These are phyloP conservation scores for Agastache rugosa DNA, from an alignment of 257 asterid species.

Conservation along the genomic window DNA sequence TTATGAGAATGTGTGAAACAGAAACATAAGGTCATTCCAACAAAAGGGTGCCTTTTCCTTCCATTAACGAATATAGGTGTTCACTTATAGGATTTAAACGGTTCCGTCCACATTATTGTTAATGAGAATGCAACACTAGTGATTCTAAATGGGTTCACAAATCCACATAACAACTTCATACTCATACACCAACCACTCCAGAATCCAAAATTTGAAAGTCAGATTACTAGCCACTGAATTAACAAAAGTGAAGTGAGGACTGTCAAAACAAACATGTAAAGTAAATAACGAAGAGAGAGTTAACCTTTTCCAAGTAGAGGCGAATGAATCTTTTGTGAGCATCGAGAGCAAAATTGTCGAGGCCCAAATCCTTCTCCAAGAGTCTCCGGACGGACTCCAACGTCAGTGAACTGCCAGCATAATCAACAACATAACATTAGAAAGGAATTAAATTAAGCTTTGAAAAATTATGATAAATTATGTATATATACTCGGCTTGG, in stretches of 20 bases:
- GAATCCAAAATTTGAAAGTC: conserved; percentile 7
- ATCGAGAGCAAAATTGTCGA: conserved; percentile 70
- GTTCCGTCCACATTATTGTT: neutral
- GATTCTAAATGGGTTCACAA: neutral
- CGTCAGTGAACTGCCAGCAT: conserved; percentile 63
- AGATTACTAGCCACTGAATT: neutral
- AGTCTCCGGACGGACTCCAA: conserved; percentile 78
- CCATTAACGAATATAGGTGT: neutral
- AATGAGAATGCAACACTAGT: neutral
- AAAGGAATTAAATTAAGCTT: neutral
- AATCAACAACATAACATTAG: neutral
- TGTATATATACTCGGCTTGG: conserved; percentile 56
- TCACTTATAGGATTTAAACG: neutral
- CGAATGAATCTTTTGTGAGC: conserved; percentile 76
- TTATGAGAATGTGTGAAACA: neutral
- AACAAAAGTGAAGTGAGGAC: conserved; percentile 2
- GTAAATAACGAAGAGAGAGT: neutral
- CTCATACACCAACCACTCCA: neutral
- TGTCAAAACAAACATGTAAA: neutral
- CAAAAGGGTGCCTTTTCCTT: neutral
- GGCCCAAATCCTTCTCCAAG: conserved; percentile 82
- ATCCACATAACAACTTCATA: conserved; percentile 17
- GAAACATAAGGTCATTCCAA: conserved; percentile 26
- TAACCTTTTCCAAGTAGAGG: conserved; percentile 67
- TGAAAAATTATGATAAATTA: no score